Base-by-base conservation (phyloP, 129 eudicot species). In the Sambucus nigra region DNA sequence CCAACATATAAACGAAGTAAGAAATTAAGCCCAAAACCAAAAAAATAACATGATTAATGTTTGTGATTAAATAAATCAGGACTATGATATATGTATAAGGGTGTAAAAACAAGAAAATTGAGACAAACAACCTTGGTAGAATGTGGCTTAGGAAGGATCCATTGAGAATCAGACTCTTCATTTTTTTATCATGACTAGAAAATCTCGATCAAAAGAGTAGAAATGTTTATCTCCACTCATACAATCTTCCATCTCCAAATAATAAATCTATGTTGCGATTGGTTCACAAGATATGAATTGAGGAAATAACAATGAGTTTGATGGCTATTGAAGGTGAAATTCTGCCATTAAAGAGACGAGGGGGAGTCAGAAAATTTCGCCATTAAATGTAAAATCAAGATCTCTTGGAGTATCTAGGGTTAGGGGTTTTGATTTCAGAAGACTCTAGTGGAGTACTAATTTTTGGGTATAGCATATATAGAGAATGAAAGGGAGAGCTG, bases 201-300 rank as follows among this genome's bases (percentile, higher is more conserved):
- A 75, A 18, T 75, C 76, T 28, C 39, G 61, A 55, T 59, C 72
- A 38, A 53, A 59, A 16, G 21, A 45, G 13, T 15, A 45, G 17
- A 25, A 18, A 3, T 76, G 77, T 38, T 74, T 74, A 1, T 74
- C 81, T n/a, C 78, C 52, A 22, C 73, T 69, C 63, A 33, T 16
- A 38, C 24, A 63, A 65, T 59, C 84, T 57, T 71, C 82, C 79
- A 68, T 68, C 44, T 18, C 5, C 5, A n/a, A 14, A 3, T 40
- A 10, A 6, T 14, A n/a, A 40, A 40, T 7, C 2, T 10, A 14
- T 14, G 13, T 7, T 13, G 2, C 4, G 46, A 40, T 40, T 7
- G 8, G 5, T 31, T 6, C 1, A 5, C 10, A 11, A 11, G 5
- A 11, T 11, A n/a, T 31, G 38, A 6, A 5, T 5, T 31, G 10